Conservation (phyloP, 2,329 filamentous ascomycete species). For the Fulvia fulva region DNA sequence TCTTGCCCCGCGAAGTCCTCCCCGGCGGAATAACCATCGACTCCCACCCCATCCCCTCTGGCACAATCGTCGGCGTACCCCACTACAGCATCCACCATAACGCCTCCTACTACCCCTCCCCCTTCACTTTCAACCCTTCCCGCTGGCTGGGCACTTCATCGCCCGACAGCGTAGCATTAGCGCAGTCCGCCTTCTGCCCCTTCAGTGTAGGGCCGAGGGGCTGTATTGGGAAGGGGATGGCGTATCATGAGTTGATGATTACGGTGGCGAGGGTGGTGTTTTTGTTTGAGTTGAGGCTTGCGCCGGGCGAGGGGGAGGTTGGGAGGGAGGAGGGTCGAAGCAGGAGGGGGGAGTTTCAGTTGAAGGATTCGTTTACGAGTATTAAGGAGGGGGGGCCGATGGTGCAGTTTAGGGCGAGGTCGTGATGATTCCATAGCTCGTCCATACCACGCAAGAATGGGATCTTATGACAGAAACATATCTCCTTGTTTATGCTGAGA, state of each 20-base stretch:
- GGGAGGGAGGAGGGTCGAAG: neutral
- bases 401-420: neutral
- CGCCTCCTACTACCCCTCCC: slow-evolving; percentile 25
- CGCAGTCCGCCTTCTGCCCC: slow-evolving; percentile 20
- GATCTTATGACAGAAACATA: too few relatives aligned
- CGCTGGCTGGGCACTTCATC: slow-evolving; percentile 21
- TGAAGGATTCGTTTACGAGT: slow-evolving; percentile 12
- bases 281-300: slow-evolving; percentile 21
- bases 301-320: slow-evolving; percentile 10
- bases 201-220: slow-evolving; percentile 20
- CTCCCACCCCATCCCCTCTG: slow-evolving; percentile 33
- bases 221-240: slow-evolving; percentile 23
- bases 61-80: slow-evolving; percentile 33
- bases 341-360: slow-evolving; percentile 3
- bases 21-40: slow-evolving; percentile 33
- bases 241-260: slow-evolving; percentile 19
- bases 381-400: slow-evolving; percentile 4
- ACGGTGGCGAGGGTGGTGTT: slow-evolving; percentile 16
- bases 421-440: too few relatives aligned
- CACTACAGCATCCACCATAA: slow-evolving; percentile 37
- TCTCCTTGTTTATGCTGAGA: too few relatives aligned
- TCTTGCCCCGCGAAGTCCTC: slow-evolving; percentile 35
- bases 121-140: slow-evolving; percentile 25
- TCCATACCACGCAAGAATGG: too few relatives aligned
- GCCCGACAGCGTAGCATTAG: slow-evolving; percentile 3